Evolutionary conservation across 345 rosid genomes (phyloP).

Genomic region (Heritiera littoralis): DNA sequence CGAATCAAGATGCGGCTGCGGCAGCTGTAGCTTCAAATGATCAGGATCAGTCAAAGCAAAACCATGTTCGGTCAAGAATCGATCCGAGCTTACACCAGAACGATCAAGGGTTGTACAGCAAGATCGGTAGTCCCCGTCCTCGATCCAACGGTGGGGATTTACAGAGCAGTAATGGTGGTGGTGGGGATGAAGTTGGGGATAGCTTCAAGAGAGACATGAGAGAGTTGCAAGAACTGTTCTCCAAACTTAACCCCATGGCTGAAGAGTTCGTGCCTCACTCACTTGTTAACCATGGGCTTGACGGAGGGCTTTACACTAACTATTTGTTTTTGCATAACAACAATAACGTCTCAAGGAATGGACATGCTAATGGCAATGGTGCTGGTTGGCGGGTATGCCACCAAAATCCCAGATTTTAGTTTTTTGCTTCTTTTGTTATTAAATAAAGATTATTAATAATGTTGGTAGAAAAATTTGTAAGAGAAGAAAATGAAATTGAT

Average conservation of each 20-base stretch:
- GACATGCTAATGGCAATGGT: conserved; percentile 44
- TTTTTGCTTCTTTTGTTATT: not conserved
- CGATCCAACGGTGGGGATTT: conserved; percentile 47
- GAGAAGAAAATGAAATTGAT: not conserved
- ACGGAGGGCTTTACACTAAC: conserved; percentile 48
- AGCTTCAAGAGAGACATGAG: conserved; percentile 62
- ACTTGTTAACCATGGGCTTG: conserved; percentile 35
- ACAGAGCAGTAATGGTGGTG: conserved; percentile 13
- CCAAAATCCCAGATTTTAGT: not conserved
- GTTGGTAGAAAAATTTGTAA: not conserved
- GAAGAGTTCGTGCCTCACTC: conserved; percentile 93
- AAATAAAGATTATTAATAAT: not conserved
- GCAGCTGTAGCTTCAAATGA: conserved; percentile 40
- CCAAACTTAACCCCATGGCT: conserved; percentile 94
- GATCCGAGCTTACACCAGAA: conserved; percentile 32
- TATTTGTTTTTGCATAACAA: conserved; percentile 32
- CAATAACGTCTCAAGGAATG: conserved; percentile 32
- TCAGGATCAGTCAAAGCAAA: conserved; percentile 47
- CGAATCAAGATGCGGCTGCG: conserved; percentile 35
- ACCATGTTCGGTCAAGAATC: conserved; percentile 36
- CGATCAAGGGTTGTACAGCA: conserved; percentile 37
- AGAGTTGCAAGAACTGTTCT: conserved; percentile 82
- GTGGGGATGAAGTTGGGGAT: conserved; percentile 34
- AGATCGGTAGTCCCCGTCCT: conserved; percentile 36
- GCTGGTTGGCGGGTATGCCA: conserved; percentile 53